Conservation (phyloP, 768 basidiomycete genomes). For the Mycena indigotica region DNA sequence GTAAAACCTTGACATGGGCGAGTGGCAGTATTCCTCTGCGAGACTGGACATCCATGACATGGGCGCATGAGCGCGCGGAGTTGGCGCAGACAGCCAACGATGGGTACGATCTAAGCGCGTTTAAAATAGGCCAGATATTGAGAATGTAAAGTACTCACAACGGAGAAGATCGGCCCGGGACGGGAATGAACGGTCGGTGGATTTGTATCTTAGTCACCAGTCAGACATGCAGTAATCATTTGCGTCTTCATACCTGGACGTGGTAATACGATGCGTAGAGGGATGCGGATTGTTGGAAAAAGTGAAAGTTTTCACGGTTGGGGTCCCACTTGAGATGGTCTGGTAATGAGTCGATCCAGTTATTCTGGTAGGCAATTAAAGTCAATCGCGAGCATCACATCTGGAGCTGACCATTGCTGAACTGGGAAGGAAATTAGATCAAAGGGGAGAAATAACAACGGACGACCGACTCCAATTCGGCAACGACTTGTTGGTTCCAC, state of each 20-base stretch:
- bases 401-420: conserved; percentile 18
- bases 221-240: background rate
- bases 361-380: conserved; percentile 14
- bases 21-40: conserved; percentile 24
- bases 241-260: conserved; percentile 33
- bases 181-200: conserved; percentile 49
- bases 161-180: conserved; percentile 21
- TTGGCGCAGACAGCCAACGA: conserved; percentile 46
- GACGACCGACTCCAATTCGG: conserved; percentile 17
- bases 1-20: conserved; percentile 15
- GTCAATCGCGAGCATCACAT: background rate
- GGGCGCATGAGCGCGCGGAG: conserved; percentile 37
- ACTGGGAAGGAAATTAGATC: background rate
- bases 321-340: conserved; percentile 42
- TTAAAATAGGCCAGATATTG: background rate
- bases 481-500: conserved; percentile 22
- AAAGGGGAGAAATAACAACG: background rate
- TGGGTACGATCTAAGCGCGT: conserved; percentile 26
- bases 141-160: conserved; percentile 3
- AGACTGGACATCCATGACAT: conserved; percentile 42
- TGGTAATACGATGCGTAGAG: conserved; percentile 44
- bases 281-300: conserved; percentile 39
- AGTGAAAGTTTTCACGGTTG: conserved; percentile 31
- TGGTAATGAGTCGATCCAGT: conserved; percentile 20
- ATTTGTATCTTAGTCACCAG: conserved; percentile 25